Evolutionary conservation across 176 grass and related monocot species (phyloP), one percentile per base, ranked within the genome.

Genomic region (Ampelocalamus luodianensis): DNA sequence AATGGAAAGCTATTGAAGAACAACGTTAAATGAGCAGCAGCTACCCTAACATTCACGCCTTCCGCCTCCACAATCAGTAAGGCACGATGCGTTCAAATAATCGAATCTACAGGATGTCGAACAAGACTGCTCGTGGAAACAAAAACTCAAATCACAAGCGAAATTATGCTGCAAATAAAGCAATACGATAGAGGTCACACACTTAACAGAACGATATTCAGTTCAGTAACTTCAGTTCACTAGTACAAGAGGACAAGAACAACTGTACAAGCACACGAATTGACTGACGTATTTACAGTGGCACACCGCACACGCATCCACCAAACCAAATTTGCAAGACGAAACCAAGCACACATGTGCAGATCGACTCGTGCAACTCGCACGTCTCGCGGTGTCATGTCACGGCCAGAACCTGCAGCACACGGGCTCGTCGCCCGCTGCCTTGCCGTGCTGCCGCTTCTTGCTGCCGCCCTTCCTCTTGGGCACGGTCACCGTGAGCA

Each of bases 401-500:
- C 76, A 86, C 66, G 86, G 86, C 79, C 79, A 88, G 53, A 88
- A 71, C 64, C 72, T 74, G 87, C 74, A 85, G 88, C 88, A 83
- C 26, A 81, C 73, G 18, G 74, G 32, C 66, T 79, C 80, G 62
- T 29, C 16, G 27, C 63, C 66, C 46, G 27, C 49, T 13, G 69
- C 46, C 27, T 34, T 54, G 59, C 78, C 78, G 18, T 74, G 45
- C 16, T 42, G 77, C 27, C 48, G 53, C 89, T 86, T 86, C 61
- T 80, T 80, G 67, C 66, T 45, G 44, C 43, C 22, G 45, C 23
- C 70, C 36, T 83, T 81, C 80, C 37, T 26, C 83, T 89, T 89
- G 66, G 91, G 87, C 67, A 90, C 83, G 39, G 87, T 92, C 64
- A 89, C 80, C 77, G 84, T 92, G 66, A 92, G 87, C 87, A 92